Base-by-base conservation (phyloP, 345 rosid genomes). In the Sonneratia caseolaris region DNA sequence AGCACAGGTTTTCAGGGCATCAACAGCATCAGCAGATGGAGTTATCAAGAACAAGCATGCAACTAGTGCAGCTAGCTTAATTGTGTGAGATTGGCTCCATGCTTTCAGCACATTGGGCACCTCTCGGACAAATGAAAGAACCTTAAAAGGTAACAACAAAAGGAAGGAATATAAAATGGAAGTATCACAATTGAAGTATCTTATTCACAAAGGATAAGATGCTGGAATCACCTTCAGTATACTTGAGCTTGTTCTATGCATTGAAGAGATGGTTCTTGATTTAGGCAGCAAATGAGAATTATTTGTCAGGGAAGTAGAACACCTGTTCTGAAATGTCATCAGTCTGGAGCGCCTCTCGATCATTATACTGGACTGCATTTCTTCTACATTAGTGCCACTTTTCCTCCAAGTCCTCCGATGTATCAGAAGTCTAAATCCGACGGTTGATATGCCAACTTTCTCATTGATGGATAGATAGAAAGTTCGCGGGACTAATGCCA, bases 1-100 rank as follows among this genome's bases (percentile, higher is more conserved):
- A 59, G 93, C 64, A 72, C 98, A 94, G 43, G 98, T 94, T 79
- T 91, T 94, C 76, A 94, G 93, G 22, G 98, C 92, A 79, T 94
- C 98, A 73, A 83, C 91, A 15, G 97, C 98, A 21, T 81, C 85
- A 16, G 96, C 97, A 69, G 97, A 90, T 56, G 98, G 98, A 79
- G 86, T 84, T 24, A 89, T 56, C 78, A 94, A 81, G 53, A 88
- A 42, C 12, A 82, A 73, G 75, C 91, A 86, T 0, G 92, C 92
- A 64, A 91, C 56, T 70, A 90, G 51, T 59, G 89, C 83, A 0
- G 80, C 86, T 5, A 89, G 81, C 82, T 84, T 84, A 61, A 83
- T 68, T 68, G 81, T 37, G 37, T 73, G 78, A 69, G 76, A 81
- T 71, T 66, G 84, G 73, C 68, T 80, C 81, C 83, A 75, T 71